A percentile compares a stretch with the other conserved stretches of the same genome.
Evolutionary conservation across 768 basidiomycete species (phyloP).

Genomic region (Termitomyces sp.): DNA sequence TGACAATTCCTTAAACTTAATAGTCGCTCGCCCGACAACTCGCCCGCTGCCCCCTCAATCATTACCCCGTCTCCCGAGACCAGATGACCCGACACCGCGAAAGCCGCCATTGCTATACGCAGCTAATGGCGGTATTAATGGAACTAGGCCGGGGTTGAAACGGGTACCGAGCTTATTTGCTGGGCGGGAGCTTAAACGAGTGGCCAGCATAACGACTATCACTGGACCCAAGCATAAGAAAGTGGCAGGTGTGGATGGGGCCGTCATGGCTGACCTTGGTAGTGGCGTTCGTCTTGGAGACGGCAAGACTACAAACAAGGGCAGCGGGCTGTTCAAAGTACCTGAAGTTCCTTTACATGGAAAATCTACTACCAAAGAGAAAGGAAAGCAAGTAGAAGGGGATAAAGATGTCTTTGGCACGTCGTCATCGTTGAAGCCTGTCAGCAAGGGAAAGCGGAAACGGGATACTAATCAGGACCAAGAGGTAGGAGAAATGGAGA

Average conservation of each 20-base stretch:
- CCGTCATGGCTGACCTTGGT: constrained; percentile 31
- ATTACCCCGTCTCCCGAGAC: constrained; percentile 48
- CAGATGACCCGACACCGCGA: constrained; percentile 80
- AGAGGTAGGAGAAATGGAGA: constrained; percentile 40
- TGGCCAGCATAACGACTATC: constrained; percentile 7
- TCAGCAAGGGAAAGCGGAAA: constrained; percentile 30
- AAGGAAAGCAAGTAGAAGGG: constrained; percentile 36
- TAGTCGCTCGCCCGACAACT: constrained; percentile 59
- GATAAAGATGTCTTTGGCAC: constrained; percentile 34
- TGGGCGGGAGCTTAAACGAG: constrained; percentile 17
- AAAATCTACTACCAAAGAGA: constrained; percentile 29
- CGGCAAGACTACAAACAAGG: constrained; percentile 15
- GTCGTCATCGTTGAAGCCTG: constrained; percentile 2
- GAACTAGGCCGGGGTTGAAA: constrained; percentile 26
- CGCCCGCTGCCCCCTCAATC: constrained; percentile 28
- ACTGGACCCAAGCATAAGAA: constrained; percentile 33
- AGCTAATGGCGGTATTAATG: constrained; percentile 6
- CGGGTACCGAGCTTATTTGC: constrained; percentile 27
- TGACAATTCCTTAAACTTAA: constrained; percentile 36
- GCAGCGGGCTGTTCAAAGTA: constrained; percentile 46
- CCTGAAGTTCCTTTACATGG: constrained; percentile 40
- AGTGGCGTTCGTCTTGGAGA: constrained; percentile 35
- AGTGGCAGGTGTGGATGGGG: constrained; percentile 21
- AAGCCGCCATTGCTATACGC: constrained; percentile 50
- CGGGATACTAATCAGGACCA: constrained; percentile 22